These are phyloP conservation scores for Tetrahymena borealis DNA, from an alignment of 73 alveolate genomes.

Conservation along the genomic window DNA sequence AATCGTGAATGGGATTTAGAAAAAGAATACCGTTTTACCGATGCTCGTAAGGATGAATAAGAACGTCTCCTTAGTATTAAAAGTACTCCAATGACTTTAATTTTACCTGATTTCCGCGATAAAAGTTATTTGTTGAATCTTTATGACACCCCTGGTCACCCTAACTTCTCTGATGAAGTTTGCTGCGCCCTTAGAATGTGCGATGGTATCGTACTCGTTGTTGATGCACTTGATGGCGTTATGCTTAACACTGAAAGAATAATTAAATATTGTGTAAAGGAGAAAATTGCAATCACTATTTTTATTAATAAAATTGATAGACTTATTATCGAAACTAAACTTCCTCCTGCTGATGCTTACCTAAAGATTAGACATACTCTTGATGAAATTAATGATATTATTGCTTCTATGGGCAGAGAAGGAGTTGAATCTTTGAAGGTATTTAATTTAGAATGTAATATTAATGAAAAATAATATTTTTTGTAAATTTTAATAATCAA, in stretches of 20 bases:
- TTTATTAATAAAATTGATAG: constrained; percentile 96
- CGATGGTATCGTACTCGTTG: constrained; percentile 90
- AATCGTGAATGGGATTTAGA: constrained; percentile 63
- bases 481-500: not conserved
- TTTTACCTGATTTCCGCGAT: constrained; percentile 93
- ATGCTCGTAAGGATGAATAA: constrained; percentile 94
- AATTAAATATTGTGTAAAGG: constrained; percentile 73
- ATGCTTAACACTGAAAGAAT: constrained; percentile 71
- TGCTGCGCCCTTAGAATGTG: constrained; percentile 73
- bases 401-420: constrained; percentile 40
- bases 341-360: constrained; percentile 99
- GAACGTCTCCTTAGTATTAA: constrained; percentile 90
- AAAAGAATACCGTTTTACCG: constrained; percentile 84
- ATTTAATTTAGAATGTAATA: constrained; percentile 42
- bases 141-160: constrained; percentile 99
- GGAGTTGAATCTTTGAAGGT: constrained; percentile 30
- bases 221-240: constrained; percentile 91
- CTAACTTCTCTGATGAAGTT: constrained; percentile 92
- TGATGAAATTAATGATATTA: constrained; percentile 82
- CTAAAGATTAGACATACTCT: constrained; percentile 88
- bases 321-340: constrained; percentile 87
- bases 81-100: constrained; percentile 90
- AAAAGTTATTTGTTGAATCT: constrained; percentile 93
- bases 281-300: constrained; percentile 75
- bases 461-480: constrained; percentile 25